Evolutionary conservation across 768 basidiomycete species (phyloP).

Genomic region (Porpolomopsis calyptriformis): DNA sequence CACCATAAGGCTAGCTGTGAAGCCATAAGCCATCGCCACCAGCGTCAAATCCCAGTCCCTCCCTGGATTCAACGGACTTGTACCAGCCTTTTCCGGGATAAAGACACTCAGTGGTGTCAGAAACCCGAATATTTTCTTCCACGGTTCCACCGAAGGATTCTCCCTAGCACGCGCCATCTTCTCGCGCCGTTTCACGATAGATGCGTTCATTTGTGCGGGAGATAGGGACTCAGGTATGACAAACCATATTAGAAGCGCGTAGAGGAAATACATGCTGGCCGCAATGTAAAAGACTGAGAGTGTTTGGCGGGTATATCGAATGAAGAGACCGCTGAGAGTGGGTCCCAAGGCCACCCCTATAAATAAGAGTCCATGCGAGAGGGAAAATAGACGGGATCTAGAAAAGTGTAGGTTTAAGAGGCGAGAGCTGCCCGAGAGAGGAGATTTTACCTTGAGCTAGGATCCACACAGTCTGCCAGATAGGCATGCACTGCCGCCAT

Average conservation of each 20-base stretch:
- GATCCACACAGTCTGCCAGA: conserved; percentile 53
- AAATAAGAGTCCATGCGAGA: conserved; percentile 58
- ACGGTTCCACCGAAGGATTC: conserved; percentile 25
- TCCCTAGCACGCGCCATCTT: conserved; percentile 15
- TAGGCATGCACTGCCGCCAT: conserved; percentile 53
- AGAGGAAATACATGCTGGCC: conserved; percentile 36
- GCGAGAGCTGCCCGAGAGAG: neutral
- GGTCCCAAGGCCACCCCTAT: conserved; percentile 73
- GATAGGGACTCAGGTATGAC: conserved; percentile 75
- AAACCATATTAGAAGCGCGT: conserved; percentile 39
- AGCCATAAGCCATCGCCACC: conserved; percentile 42
- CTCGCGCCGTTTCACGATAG: conserved; percentile 26
- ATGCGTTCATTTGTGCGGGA: conserved; percentile 32
- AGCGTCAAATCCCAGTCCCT: conserved; percentile 60
- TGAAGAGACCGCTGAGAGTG: conserved; percentile 53
- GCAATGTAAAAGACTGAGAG: conserved; percentile 69
- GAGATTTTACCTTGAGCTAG: conserved; percentile 38
- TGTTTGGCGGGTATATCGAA: conserved; percentile 42
- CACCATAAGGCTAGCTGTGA: conserved; percentile 39
- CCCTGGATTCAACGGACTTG: conserved; percentile 31
- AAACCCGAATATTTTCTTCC: conserved; percentile 46
- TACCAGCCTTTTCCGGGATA: conserved; percentile 28
- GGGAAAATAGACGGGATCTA: conserved; percentile 58
- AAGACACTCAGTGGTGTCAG: conserved; percentile 64
- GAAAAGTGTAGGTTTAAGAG: neutral